Base-by-base conservation (phyloP, 2,329 filamentous ascomycete species). In the Pseudopithomyces chartarum region DNA sequence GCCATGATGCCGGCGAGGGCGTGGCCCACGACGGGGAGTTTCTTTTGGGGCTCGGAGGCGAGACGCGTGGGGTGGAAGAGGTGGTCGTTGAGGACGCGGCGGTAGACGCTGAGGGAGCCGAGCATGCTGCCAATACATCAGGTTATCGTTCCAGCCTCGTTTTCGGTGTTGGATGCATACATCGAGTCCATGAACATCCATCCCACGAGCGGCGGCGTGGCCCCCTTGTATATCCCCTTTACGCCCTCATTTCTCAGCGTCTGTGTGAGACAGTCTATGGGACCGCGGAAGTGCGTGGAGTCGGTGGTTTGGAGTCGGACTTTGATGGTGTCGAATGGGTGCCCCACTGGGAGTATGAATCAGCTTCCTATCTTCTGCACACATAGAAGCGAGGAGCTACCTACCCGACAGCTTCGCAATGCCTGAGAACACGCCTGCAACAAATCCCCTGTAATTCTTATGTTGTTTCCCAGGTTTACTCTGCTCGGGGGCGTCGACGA, bases 131-230 rank as follows among this genome's bases (percentile, higher is more conserved):
- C 23, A 17, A n/a, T 15, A 2, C 6, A 48, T 72, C 50, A 64
- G 55, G 39, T 39, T 26, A 29, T 26, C n/a, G 23, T 19, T 13
- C 34, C 36, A 42, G 23, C 38, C 34, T 43, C 17, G 23, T 23
- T 17, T 12, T n/a, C 22, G 7, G 12, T 6, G 2, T 43, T 33
- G 13, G 32, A 23, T 22, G 13, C 78, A 62, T 75, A 84, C 80
- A 89, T 75, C 53, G 84, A 87, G 80, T 99, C 95, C 94, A 98
- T 98, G 70, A 96, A 91, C 90, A 98, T 97, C 95, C 95, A 98
- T 67, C 95, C 95, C 50, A 97, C 87, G 47, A 98, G 82, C 51
- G 95, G 95, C 54, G 94, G 94, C 26, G 90, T 91, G 11, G 92
- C 92, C 68, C 94, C 93, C 80, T 98, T 99, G 84, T 98, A 99